Evolutionary conservation across 495 filamentous ascomycete species (phyloP), one percentile per base, ranked within the genome.

Genomic region (Daldinia loculata): DNA sequence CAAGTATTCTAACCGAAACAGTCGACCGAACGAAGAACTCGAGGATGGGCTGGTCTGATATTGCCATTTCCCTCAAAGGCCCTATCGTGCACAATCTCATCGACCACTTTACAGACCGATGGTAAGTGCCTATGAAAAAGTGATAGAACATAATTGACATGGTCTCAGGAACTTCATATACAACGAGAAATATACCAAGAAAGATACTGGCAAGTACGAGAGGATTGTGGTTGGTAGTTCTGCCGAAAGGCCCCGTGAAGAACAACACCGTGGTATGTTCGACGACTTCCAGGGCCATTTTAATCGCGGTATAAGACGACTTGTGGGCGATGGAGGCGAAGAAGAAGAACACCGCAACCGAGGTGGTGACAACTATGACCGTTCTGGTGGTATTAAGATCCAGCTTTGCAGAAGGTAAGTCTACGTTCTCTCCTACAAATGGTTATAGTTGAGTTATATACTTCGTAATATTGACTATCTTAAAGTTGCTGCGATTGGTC

Each of bases 21-120:
- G 82, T 98, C 19, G 89, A 94, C 69, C 88, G 95, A 19, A 91
- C 88, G 51, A 87, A 87, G 69, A 91, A 82, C 78, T 92, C 92
- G 9, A 87, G 95, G 56, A 97, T 98, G 93, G 95, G 95, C 9
- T 97, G 94, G 94, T 90, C 92, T 26, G 95, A 98, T 80, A 86
- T 98, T 61, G 91, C 92, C 30, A 81, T 98, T 32, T 93, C 90
- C 63, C 72, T 98, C 27, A 85, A 84, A n/a, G 95, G 95, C 0
- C 91, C 91, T 0, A 90, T 91, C 11, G 90, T 96, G 0, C 84
- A 91, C 59, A 95, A 93, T 75, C 81, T 98, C 17, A 84, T 87
- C 19, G 83, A 84, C 2, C 93, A 97, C 74, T 98, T 98, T 73
- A 84, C 89, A 12, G 89, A 97, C 69, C 84, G 95, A 65, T 98